Percentiles rank a stretch among this genome's conserved stretches.
phyloP scores from a whole-genome alignment of 495 filamentous ascomycete genomes.

The Pyrenula massariospora region DNA sequence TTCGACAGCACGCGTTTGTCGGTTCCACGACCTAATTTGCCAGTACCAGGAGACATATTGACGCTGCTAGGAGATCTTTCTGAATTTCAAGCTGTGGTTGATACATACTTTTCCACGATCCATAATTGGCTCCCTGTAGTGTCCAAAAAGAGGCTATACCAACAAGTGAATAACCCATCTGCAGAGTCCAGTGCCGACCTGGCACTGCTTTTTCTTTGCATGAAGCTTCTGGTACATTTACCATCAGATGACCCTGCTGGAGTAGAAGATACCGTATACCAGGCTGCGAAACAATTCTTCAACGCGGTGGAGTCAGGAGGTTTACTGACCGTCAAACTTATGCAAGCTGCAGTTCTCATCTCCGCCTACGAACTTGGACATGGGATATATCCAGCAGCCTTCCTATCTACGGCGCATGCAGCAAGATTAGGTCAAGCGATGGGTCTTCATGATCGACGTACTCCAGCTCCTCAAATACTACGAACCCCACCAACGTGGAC shows the following conservation, averaged over 20 bases:
- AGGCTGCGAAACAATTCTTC: conserved; percentile 1
- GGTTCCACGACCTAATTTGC: neutral
- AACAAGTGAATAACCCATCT: neutral
- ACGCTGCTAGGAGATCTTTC: neutral
- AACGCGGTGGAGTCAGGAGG: neutral
- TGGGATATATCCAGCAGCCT: neutral
- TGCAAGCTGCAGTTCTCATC: neutral
- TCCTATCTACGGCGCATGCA: neutral
- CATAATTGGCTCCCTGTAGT: neutral
- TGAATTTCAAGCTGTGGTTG: neutral
- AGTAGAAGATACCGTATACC: neutral
- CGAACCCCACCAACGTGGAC: neutral
- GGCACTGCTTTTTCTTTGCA: neutral
- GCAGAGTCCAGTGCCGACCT: neutral
- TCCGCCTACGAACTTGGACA: neutral
- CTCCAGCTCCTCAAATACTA: neutral
- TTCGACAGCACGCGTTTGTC: neutral
- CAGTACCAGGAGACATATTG: neutral
- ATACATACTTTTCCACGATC: neutral
- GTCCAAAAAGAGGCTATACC: neutral
- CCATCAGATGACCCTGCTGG: neutral
- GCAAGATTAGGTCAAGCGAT: neutral
- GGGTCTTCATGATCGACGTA: neutral
- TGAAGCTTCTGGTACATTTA: neutral
- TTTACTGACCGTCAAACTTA: neutral